Percentiles rank a stretch among this genome's conserved stretches.
Evolutionary conservation across 805 yeast genomes (phyloP).

Genomic region (Metschnikowia aberdeeniae): DNA sequence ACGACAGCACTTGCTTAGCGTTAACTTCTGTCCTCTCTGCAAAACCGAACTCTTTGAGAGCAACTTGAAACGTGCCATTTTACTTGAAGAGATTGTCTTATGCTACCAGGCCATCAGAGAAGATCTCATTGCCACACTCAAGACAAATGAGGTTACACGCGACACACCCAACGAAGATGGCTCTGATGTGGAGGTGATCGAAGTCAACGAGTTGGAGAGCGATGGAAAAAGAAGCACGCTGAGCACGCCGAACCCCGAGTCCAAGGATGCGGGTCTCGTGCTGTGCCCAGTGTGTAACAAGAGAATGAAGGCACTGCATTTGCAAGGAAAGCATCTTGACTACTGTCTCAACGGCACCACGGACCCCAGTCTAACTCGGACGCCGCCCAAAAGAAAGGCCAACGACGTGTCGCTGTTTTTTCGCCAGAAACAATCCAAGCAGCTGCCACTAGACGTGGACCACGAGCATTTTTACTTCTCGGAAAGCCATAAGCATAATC

Average conservation of each 20-base stretch:
- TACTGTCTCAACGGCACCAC: slow-evolving; percentile 45
- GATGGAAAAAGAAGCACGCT: neutral
- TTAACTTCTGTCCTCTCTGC: slow-evolving; percentile 74
- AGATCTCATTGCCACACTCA: slow-evolving; percentile 11
- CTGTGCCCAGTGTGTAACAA: slow-evolving; percentile 67
- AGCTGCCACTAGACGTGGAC: slow-evolving; percentile 12
- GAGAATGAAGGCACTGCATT: slow-evolving; percentile 48
- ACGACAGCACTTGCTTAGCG: slow-evolving; percentile 58
- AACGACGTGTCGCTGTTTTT: slow-evolving; percentile 32
- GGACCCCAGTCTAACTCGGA: slow-evolving; percentile 9
- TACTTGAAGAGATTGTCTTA: slow-evolving; percentile 66
- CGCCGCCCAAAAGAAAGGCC: slow-evolving; percentile 8
- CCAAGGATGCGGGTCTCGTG: slow-evolving; percentile 27
- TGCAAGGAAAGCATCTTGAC: slow-evolving; percentile 62
- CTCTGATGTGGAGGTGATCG: slow-evolving; percentile 14
- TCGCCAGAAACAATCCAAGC: slow-evolving; percentile 12
- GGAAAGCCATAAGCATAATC: slow-evolving; percentile 23
- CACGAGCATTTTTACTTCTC: slow-evolving; percentile 31
- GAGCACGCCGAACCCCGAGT: slow-evolving; percentile 1
- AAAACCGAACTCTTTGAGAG: slow-evolving; percentile 66
- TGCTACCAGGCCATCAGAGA: slow-evolving; percentile 36
- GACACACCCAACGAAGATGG: neutral
- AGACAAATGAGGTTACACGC: neutral
- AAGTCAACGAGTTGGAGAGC: slow-evolving; percentile 12
- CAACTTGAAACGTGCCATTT: slow-evolving; percentile 57